These are phyloP conservation scores for Ganoderma leucocontextum DNA, from an alignment of 1,284 basidiomycete genomes.

Conservation along the genomic window DNA sequence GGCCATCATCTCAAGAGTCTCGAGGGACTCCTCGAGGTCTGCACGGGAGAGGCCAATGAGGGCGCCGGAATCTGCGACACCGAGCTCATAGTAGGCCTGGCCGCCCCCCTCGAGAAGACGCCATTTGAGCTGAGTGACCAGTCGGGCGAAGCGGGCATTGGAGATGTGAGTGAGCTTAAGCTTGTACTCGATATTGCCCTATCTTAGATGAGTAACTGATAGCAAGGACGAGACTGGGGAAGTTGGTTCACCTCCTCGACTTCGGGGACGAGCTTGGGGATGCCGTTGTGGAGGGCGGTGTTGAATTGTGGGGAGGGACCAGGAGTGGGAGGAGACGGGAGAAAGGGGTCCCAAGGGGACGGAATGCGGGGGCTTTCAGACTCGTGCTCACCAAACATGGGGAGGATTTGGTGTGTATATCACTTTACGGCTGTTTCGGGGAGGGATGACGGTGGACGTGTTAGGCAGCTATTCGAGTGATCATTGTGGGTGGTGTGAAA, in stretches of 20 bases:
- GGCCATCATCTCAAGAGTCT: slow-evolving; percentile 92
- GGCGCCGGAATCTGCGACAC: slow-evolving; percentile 86
- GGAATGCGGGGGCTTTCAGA: slow-evolving; percentile 79
- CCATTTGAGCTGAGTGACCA: slow-evolving; percentile 96
- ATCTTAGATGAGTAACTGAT: neutral
- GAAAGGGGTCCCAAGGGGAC: slow-evolving; percentile 81
- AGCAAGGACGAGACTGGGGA: neutral
- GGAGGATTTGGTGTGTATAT: slow-evolving; percentile 10
- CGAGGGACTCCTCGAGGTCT: slow-evolving; percentile 83
- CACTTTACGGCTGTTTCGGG: slow-evolving; percentile 30
- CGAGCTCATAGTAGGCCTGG: slow-evolving; percentile 92
- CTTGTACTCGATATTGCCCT: slow-evolving; percentile 89
- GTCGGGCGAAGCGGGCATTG: slow-evolving; percentile 74
- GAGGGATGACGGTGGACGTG: slow-evolving; percentile 11
- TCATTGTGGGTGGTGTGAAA: slow-evolving; percentile 51
- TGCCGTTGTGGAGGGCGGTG: slow-evolving; percentile 36
- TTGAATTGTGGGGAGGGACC: slow-evolving; percentile 40
- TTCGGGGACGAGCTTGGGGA: slow-evolving; percentile 76
- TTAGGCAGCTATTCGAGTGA: slow-evolving; percentile 66
- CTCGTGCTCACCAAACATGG: slow-evolving; percentile 83
- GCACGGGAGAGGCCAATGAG: slow-evolving; percentile 80
- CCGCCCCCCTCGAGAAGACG: slow-evolving; percentile 91
- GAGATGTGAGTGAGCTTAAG: slow-evolving; percentile 79
- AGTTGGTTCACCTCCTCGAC: slow-evolving; percentile 63
- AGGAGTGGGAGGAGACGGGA: slow-evolving; percentile 57